A percentile compares a stretch with the other conserved stretches of the same genome.
phyloP scores from a whole-genome alignment of 2,329 filamentous ascomycete genomes.

The Fusarium denticulatum region DNA sequence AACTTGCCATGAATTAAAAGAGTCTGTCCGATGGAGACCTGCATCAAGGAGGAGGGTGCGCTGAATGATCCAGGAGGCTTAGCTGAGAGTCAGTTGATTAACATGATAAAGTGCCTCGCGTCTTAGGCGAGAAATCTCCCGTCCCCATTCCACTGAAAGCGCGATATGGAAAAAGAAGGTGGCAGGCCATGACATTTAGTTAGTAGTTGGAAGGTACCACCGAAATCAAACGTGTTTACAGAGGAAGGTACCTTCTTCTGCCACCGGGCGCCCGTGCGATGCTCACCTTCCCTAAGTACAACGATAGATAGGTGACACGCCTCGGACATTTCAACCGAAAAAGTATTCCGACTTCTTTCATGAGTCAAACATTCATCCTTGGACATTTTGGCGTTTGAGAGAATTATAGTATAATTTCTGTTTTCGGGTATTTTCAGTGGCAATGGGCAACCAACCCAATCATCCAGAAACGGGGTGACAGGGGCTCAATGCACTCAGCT shows the following conservation, averaged over 20 bases:
- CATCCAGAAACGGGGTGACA: neutral
- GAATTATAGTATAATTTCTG: neutral
- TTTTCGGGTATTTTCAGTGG: neutral
- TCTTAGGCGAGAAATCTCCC: neutral
- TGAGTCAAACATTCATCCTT: neutral
- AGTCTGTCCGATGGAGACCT: neutral
- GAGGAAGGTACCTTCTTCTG: neutral
- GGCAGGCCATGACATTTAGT: slow-evolving; percentile 3
- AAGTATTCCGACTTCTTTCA: neutral
- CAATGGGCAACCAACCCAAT: neutral
- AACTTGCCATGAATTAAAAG: neutral
- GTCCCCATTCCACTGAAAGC: slow-evolving; percentile 1
- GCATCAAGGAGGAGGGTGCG: neutral
- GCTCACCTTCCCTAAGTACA: neutral
- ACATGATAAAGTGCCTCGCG: neutral
- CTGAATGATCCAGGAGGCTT: neutral
- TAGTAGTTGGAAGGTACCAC: neutral
- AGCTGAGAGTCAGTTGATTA: neutral
- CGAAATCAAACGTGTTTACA: slow-evolving; percentile 31
- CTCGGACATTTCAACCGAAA: neutral
- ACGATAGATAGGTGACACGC: neutral
- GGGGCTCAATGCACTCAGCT: neutral
- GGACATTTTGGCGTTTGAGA: neutral
- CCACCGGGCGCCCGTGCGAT: neutral
- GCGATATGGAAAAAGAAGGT: neutral